phyloP scores from a whole-genome alignment of 73 alveolate species.

The Symbiodinium pilosum region DNA sequence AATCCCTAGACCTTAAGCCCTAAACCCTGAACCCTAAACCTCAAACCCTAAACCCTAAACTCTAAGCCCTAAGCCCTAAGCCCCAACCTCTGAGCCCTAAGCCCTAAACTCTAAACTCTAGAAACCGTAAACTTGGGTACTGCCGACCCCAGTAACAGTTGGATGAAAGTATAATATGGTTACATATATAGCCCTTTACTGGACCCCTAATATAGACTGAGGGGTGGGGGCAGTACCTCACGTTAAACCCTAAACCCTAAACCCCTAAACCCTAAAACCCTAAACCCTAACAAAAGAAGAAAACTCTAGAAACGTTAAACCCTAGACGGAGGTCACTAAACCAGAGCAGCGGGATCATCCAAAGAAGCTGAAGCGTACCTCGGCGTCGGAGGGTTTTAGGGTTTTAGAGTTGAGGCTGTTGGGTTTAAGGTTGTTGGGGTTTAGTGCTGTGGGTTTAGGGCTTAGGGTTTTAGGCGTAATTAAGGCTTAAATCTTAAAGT shows the following conservation, averaged over 20 bases:
- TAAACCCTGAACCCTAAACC: not conserved
- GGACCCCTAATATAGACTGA: too few species aligned
- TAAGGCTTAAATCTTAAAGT: not conserved
- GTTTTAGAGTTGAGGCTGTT: not conserved
- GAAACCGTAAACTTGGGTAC: too few species aligned
- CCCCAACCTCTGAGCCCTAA: not conserved
- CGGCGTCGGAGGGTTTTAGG: not conserved
- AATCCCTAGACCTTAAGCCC: not conserved
- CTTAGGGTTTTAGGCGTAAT: not conserved
- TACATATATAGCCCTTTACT: too few species aligned
- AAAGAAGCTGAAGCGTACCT: slow-evolving; percentile 26
- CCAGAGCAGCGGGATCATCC: slow-evolving; percentile 87
- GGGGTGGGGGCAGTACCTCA: too few species aligned
- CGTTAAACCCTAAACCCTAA: not conserved
- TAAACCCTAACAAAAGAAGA: not conserved
- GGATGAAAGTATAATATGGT: too few species aligned
- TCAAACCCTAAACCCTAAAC: not conserved
- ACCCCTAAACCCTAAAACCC: not conserved
- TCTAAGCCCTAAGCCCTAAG: not conserved
- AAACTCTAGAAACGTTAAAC: not conserved
- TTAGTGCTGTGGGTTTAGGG: not conserved
- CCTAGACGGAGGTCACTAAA: not conserved
- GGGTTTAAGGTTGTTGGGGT: not conserved
- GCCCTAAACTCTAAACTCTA: not conserved
- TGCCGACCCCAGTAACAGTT: too few species aligned